Conservation (phyloP, 768 basidiomycete species). For the Leccinum boreale region DNA sequence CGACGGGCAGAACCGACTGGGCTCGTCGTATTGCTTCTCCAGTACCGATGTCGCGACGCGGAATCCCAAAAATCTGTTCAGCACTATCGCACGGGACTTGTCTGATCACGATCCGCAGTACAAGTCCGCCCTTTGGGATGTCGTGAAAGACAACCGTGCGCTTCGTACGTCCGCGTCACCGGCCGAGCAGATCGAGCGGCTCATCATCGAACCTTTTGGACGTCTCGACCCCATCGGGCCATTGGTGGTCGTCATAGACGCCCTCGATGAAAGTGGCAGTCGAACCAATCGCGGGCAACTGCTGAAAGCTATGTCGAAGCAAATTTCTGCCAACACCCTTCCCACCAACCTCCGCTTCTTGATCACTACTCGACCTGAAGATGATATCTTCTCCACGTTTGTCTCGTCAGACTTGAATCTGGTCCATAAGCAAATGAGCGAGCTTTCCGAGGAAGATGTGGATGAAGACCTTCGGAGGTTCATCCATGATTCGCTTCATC, state of each 20-base stretch:
- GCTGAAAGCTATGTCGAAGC: background rate
- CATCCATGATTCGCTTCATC: background rate
- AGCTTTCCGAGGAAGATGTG: fast-evolving
- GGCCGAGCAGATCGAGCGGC: background rate
- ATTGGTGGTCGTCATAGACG: background rate
- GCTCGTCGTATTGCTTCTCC: no score
- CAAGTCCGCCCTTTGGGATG: no score
- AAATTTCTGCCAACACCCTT: background rate
- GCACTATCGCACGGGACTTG: no score
- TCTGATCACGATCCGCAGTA: no score
- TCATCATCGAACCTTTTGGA: background rate
- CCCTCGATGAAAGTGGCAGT: background rate
- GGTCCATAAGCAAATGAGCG: background rate
- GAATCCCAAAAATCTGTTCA: no score
- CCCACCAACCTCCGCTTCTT: background rate
- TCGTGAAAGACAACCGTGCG: no score
- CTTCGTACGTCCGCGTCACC: background rate
- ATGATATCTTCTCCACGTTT: background rate
- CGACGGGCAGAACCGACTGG: no score
- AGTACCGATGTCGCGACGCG: no score
- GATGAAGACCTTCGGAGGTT: background rate
- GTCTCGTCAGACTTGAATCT: fast-evolving
- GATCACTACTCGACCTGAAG: no score
- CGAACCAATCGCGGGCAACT: background rate
- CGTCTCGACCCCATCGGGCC: background rate